Evolutionary conservation across 2,329 filamentous ascomycete genomes (phyloP).

Genomic region (Aureobasidium leucospermi): DNA sequence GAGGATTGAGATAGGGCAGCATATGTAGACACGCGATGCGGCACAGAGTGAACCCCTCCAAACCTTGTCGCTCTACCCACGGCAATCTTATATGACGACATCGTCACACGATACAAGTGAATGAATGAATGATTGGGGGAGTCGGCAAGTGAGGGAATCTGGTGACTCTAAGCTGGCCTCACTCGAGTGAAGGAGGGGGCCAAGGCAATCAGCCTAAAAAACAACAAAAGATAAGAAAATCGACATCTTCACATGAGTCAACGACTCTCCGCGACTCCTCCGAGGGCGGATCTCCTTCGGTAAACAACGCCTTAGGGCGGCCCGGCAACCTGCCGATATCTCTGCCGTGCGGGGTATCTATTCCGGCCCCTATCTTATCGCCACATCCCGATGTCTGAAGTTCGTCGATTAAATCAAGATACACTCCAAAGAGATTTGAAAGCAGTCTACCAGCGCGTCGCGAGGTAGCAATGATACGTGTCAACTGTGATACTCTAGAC

Average conservation of each 20-base stretch:
- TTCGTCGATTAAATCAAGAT: no score
- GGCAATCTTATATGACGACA: slow-evolving; percentile 12
- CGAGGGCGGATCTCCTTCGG: background rate
- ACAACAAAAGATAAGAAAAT: background rate
- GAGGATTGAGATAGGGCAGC: background rate
- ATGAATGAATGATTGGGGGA: background rate
- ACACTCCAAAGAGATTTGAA: no score
- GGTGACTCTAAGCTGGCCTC: background rate
- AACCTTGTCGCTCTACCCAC: slow-evolving; percentile 4
- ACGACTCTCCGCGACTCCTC: background rate
- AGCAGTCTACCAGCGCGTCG: no score
- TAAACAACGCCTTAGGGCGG: background rate
- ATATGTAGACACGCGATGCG: slow-evolving; percentile 10
- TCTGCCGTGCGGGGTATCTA: background rate
- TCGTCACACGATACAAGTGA: background rate
- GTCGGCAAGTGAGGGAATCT: background rate
- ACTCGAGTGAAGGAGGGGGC: background rate
- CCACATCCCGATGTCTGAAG: background rate
- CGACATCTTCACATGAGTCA: slow-evolving; percentile 1
- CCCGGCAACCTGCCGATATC: background rate
- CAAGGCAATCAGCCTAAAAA: slow-evolving; percentile 10
- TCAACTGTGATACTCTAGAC: no score
- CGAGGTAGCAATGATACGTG: no score
- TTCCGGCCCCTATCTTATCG: background rate
- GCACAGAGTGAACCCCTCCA: background rate